These are phyloP conservation scores for Nepenthes gracilis DNA, from an alignment of 148 eudicot genomes.

Conservation along the genomic window DNA sequence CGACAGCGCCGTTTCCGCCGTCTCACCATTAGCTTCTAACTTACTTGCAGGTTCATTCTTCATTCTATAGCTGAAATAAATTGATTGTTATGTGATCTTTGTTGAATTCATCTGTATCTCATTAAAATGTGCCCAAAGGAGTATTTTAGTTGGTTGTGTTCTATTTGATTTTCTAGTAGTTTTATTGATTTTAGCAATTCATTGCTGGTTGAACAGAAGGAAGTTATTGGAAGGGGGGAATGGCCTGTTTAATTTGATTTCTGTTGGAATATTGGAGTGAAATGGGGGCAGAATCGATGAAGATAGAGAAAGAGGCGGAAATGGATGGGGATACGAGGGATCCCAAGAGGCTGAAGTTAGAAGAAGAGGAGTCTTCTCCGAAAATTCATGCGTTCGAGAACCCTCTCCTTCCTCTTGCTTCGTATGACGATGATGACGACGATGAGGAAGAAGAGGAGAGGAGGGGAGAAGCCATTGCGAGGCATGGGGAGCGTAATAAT, in stretches of 20 bases:
- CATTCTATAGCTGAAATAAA: too few relatives aligned
- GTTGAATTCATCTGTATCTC: too few relatives aligned
- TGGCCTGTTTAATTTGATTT: background rate
- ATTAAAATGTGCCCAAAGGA: too few relatives aligned
- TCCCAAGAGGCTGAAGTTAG: constrained; percentile 45
- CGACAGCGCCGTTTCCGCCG: too few relatives aligned
- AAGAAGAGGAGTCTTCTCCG: constrained; percentile 17
- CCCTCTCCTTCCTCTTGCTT: constrained; percentile 65
- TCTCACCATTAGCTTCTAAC: too few relatives aligned
- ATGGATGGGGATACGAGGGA: constrained; percentile 13
- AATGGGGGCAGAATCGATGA: constrained; percentile 16
- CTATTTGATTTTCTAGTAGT: too few relatives aligned
- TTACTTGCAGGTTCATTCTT: too few relatives aligned
- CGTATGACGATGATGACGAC: constrained; percentile 57
- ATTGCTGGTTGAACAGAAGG: background rate
- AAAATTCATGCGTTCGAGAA: constrained; percentile 43
- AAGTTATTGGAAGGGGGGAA: background rate
- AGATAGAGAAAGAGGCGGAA: constrained; percentile 34
- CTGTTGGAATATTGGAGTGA: constrained; percentile 4
- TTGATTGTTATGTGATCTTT: too few relatives aligned
- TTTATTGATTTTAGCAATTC: too few relatives aligned
- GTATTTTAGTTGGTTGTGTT: too few relatives aligned
- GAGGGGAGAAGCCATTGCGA: constrained; percentile 13
- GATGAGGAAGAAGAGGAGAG: constrained; percentile 56
- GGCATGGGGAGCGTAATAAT: constrained; percentile 8